phyloP scores from a whole-genome alignment of 2,329 filamentous ascomycete species.

The Chalara sp. region DNA sequence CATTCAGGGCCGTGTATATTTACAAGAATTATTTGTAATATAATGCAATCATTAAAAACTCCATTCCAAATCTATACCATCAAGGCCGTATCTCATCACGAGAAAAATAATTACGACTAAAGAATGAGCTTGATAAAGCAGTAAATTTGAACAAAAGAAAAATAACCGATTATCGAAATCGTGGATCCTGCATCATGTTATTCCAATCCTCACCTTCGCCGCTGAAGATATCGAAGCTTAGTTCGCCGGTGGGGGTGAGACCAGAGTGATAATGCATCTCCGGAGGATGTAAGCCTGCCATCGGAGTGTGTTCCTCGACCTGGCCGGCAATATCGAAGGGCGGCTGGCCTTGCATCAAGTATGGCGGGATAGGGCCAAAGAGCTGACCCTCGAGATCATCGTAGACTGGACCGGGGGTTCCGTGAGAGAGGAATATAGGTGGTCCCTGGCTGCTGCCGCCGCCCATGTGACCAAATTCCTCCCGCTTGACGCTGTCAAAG shows the following conservation, averaged over 20 bases:
- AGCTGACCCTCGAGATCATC: slow-evolving; percentile 69
- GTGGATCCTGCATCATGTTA: slow-evolving; percentile 15
- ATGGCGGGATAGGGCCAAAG: slow-evolving; percentile 64
- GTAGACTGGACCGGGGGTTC: slow-evolving; percentile 14
- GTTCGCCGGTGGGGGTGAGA: slow-evolving; percentile 13
- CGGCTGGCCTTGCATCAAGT: slow-evolving; percentile 38
- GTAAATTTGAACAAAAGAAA: no score
- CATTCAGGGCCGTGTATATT: no score
- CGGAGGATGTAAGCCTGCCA: slow-evolving; percentile 5
- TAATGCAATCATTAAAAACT: no score
- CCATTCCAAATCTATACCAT: no score
- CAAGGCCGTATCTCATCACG: no score
- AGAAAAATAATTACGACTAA: no score
- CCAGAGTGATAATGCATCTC: slow-evolving; percentile 17
- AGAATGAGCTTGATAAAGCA: no score
- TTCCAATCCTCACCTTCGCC: slow-evolving; percentile 20
- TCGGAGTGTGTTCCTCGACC: background rate
- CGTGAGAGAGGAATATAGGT: slow-evolving; percentile 23
- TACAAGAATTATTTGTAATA: no score
- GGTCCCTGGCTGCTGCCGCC: slow-evolving; percentile 4
- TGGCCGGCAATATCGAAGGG: slow-evolving; percentile 15
- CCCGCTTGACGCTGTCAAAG: slow-evolving; percentile 35
- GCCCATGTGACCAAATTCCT: slow-evolving; percentile 9
- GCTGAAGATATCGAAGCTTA: slow-evolving; percentile 23
- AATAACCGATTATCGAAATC: slow-evolving; percentile 4